Conservation (phyloP, 2,329 filamentous ascomycete genomes). For the Pseudogymnoascus sp. region DNA sequence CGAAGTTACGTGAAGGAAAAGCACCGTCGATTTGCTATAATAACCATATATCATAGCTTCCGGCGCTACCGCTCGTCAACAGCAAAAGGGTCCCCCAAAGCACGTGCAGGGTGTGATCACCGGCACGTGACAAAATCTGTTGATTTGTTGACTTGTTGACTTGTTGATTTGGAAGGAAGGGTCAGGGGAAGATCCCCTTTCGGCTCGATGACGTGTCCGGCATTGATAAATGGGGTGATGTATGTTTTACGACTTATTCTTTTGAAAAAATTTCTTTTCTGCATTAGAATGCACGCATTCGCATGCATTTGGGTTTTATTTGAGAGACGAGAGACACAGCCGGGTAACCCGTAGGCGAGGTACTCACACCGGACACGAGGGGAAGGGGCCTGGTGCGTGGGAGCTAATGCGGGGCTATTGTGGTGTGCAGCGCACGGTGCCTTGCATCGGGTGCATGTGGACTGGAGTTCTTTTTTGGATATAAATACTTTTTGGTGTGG, state of each 20-base stretch:
- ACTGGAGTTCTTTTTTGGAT: background rate
- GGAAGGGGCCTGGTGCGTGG: constrained; percentile 1
- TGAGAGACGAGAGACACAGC: background rate
- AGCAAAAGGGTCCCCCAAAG: background rate
- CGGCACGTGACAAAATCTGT: background rate
- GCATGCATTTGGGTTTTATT: background rate
- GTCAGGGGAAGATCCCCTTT: background rate
- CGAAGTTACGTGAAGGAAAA: background rate
- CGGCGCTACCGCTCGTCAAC: too few species aligned
- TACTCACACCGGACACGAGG: background rate
- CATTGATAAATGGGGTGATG: background rate
- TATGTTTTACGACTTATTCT: background rate
- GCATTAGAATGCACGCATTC: background rate
- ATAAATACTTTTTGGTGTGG: background rate
- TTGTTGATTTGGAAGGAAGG: background rate
- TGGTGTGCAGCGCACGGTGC: constrained; percentile 12
- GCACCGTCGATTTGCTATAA: background rate
- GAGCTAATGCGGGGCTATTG: constrained; percentile 2
- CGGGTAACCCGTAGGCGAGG: background rate
- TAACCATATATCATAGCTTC: background rate
- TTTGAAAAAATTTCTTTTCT: background rate
- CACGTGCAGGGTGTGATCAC: background rate
- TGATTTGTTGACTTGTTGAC: background rate
- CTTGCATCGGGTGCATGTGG: background rate
- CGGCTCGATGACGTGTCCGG: background rate